phyloP scores from a whole-genome alignment of 1,284 basidiomycete genomes.

The Microbotryomycetes sp. region DNA sequence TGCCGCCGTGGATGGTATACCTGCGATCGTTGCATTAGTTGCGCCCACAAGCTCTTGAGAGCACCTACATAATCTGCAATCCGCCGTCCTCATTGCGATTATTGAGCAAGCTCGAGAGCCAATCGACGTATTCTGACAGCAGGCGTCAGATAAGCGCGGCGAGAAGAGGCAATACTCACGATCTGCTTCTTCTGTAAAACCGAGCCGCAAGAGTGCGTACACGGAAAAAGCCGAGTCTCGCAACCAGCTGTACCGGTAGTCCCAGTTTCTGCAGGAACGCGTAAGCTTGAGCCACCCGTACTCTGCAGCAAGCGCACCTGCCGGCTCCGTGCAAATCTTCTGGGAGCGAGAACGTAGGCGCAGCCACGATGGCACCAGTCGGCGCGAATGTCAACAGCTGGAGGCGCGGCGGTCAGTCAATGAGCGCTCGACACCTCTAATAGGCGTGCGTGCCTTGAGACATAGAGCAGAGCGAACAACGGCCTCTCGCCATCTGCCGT shows the following conservation, averaged over 20 bases:
- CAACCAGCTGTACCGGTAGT: slow-evolving; percentile 48
- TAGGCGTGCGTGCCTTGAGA: slow-evolving; percentile 47
- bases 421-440: not conserved
- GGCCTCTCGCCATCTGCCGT: slow-evolving; percentile 86
- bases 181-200: slow-evolving; percentile 82
- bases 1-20: slow-evolving; percentile 73
- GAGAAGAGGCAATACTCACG: slow-evolving; percentile 44
- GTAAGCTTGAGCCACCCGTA: not conserved
- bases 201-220: slow-evolving; percentile 81
- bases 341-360: slow-evolving; percentile 84
- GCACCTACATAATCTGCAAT: slow-evolving; percentile 70
- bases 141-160: not conserved
- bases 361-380: slow-evolving; percentile 79
- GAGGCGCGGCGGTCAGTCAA: not conserved
- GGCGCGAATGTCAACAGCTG: slow-evolving; percentile 71
- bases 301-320: not conserved
- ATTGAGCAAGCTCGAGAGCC: slow-evolving; percentile 19
- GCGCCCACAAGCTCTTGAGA: not conserved
- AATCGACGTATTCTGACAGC: slow-evolving; percentile 76
- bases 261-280: slow-evolving; percentile 58
- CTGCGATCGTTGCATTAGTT: slow-evolving; percentile 36
- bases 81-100: slow-evolving; percentile 64
- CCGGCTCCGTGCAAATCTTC: slow-evolving; percentile 74
- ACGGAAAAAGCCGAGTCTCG: slow-evolving; percentile 86
- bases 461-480: slow-evolving; percentile 82